These are phyloP conservation scores for Tetrahymena malaccensis DNA, from an alignment of 73 alveolate genomes.

Conservation along the genomic window DNA sequence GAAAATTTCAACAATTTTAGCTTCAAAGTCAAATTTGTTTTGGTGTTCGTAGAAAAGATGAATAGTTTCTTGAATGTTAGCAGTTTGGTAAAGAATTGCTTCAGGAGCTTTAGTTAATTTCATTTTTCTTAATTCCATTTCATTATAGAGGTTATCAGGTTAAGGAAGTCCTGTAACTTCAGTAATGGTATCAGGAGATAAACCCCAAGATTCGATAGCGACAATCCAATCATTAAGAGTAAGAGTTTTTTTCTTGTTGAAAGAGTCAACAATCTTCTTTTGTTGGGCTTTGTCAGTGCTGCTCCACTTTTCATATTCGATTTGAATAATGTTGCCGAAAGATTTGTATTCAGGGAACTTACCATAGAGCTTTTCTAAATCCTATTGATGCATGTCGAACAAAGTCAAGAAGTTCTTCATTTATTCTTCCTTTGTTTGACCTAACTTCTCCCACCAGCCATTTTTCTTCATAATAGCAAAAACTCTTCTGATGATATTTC, in stretches of 20 bases:
- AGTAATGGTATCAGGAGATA: constrained; percentile 94
- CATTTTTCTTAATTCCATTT: constrained; percentile 86
- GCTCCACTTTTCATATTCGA: constrained; percentile 93
- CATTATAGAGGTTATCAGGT: constrained; percentile 90
- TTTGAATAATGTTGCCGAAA: constrained; percentile 78
- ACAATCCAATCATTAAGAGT: constrained; percentile 95
- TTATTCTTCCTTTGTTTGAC: constrained; percentile 1
- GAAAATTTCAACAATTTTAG: constrained; percentile 79
- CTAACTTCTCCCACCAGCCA: constrained; percentile 89
- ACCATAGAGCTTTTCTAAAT: constrained; percentile 88
- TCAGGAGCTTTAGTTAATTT: constrained; percentile 91
- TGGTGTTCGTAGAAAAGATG: constrained; percentile 86
- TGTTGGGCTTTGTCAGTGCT: constrained; percentile 91
- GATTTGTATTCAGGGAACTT: constrained; percentile 87
- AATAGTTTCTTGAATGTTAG: constrained; percentile 83
- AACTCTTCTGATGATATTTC: constrained; percentile 94
- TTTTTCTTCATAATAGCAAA: constrained; percentile 88
- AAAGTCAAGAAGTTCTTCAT: constrained; percentile 83
- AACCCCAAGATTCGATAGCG: constrained; percentile 94
- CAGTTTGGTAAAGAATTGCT: constrained; percentile 83
- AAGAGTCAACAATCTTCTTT: constrained; percentile 76
- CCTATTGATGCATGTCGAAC: constrained; percentile 81
- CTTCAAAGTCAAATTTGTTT: constrained; percentile 65
- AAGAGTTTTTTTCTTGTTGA: constrained; percentile 73
- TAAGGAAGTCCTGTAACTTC: constrained; percentile 72